Evolutionary conservation across 2,329 filamentous ascomycete species (phyloP).

Genomic region (Fusarium devonianum): DNA sequence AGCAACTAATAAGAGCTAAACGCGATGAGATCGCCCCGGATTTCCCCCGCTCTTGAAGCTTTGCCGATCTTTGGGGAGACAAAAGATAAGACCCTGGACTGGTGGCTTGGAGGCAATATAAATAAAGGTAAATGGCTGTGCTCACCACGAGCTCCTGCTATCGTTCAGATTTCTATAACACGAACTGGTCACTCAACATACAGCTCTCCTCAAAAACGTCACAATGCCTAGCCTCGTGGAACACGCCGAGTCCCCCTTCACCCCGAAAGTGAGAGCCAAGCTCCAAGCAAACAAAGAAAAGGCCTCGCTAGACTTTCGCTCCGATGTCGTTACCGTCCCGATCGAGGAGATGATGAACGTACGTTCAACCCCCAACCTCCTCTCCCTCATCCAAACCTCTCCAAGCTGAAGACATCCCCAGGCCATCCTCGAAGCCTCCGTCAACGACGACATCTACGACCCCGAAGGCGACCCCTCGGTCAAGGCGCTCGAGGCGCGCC

Average conservation of each 20-base stretch:
- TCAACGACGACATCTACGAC: slow-evolving; percentile 43
- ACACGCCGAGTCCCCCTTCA: slow-evolving; percentile 19
- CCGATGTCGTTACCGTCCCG: slow-evolving; percentile 41
- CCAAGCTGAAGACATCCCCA: not conserved
- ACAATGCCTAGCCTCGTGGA: slow-evolving; percentile 17
- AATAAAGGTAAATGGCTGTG: no score
- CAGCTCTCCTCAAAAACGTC: not conserved
- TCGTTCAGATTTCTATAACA: not conserved
- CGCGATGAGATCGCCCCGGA: no score
- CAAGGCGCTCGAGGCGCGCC: slow-evolving; percentile 33
- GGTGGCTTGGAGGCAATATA: no score
- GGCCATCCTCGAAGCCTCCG: slow-evolving; percentile 39
- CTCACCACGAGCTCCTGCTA: no score
- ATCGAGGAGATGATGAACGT: slow-evolving; percentile 40
- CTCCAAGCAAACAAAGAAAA: slow-evolving; percentile 21
- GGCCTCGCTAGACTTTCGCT: slow-evolving; percentile 39
- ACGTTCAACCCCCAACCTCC: no score
- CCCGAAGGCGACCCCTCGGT: slow-evolving; percentile 38
- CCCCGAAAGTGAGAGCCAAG: slow-evolving; percentile 19
- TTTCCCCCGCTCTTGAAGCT: no score
- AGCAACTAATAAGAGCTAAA: no score
- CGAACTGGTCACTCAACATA: not conserved
- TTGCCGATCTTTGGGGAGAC: no score
- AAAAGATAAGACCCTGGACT: no score
- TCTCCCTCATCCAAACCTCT: no score